Conservation (phyloP, 1,139 yeast genomes). For the Wickerhamiella pararugosa region DNA sequence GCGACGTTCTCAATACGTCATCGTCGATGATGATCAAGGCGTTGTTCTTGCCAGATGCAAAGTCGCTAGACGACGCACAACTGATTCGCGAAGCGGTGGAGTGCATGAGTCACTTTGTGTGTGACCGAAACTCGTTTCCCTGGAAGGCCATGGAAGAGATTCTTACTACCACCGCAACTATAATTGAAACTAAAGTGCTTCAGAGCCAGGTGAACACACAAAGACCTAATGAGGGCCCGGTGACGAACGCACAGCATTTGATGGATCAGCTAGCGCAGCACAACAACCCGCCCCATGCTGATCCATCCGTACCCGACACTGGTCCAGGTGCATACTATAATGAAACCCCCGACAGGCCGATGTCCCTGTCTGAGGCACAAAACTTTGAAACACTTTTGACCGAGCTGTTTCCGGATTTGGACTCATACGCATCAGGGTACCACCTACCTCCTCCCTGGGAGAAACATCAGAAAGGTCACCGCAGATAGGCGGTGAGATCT, state of each 20-base stretch:
- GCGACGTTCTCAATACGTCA: slow-evolving; percentile 15
- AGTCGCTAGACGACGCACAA: slow-evolving; percentile 17
- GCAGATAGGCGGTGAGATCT: background rate
- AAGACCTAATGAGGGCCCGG: background rate
- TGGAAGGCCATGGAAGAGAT: background rate
- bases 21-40: slow-evolving; percentile 19
- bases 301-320: background rate
- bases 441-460: too few relatives aligned
- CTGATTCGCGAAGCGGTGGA: slow-evolving; percentile 13
- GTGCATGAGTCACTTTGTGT: slow-evolving; percentile 4
- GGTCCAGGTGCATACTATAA: background rate
- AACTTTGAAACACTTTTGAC: slow-evolving; percentile 3
- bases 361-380: background rate
- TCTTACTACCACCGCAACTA: background rate
- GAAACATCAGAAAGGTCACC: too few relatives aligned
- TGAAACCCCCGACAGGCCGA: background rate
- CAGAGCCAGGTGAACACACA: background rate
- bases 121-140: background rate
- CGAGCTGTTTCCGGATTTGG: slow-evolving; percentile 7
- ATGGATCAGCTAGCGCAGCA: background rate
- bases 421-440: background rate
- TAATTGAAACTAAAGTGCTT: slow-evolving; percentile 1
- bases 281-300: background rate
- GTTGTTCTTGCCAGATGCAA: slow-evolving; percentile 17
- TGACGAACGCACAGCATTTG: background rate